phyloP scores from a whole-genome alignment of 352 stramenopile species.

The Globisporangium orthogonon region DNA sequence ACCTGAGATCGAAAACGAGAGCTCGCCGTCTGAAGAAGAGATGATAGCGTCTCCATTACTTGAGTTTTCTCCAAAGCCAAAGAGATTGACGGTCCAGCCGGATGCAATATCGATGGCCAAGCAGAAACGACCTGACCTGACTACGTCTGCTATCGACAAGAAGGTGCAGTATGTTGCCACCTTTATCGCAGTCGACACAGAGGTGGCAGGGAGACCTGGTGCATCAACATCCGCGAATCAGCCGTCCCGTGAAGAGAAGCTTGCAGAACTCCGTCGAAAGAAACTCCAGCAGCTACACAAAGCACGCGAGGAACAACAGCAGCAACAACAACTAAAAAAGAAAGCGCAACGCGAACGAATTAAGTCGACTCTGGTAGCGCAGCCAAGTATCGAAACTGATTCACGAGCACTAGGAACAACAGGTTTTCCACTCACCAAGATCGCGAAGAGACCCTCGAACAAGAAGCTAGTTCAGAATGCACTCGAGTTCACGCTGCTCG shows the following conservation, averaged over 20 bases:
- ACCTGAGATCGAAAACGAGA: slow-evolving; percentile 4
- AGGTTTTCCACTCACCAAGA: slow-evolving; percentile 2
- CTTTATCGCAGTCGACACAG: slow-evolving; percentile 13
- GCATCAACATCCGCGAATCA: neutral
- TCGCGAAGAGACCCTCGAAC: slow-evolving; percentile 46
- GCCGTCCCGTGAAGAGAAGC: slow-evolving; percentile 9
- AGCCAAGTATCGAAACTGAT: neutral
- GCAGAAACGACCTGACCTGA: neutral
- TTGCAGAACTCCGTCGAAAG: slow-evolving; percentile 44
- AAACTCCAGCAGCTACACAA: slow-evolving; percentile 64
- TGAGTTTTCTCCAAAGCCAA: neutral
- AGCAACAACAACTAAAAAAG: slow-evolving; percentile 24
- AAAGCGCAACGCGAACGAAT: slow-evolving; percentile 8
- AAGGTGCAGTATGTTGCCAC: slow-evolving; percentile 10
- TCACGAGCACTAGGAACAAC: neutral
- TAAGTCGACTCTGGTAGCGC: neutral
- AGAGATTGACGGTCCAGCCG: neutral
- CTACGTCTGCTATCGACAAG: neutral
- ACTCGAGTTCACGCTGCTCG: slow-evolving; percentile 70
- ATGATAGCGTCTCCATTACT: neutral
- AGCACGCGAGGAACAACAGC: slow-evolving; percentile 24
- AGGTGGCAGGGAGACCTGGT: neutral
- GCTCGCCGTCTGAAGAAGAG: slow-evolving; percentile 1
- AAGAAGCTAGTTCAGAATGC: slow-evolving; percentile 73
- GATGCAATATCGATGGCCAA: neutral